Base-by-base conservation (phyloP, 2,329 filamentous ascomycete species). In the Akanthomyces uredinophilus region DNA sequence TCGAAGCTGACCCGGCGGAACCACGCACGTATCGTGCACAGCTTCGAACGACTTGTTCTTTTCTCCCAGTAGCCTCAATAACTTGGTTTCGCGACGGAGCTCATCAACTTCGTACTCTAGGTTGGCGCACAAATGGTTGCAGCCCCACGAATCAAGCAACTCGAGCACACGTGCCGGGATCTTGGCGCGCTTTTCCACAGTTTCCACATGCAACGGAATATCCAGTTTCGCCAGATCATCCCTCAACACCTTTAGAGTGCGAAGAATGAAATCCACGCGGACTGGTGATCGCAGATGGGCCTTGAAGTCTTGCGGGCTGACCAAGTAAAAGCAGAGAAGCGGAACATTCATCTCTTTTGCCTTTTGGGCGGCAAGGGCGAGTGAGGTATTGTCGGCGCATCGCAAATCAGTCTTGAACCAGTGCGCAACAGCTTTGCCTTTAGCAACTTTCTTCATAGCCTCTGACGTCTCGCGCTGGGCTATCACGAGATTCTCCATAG, bases 101-200 rank as follows among this genome's bases (percentile, higher is more conserved):
- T 96, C 93, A 70, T 97, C 93, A 0, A 96, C 91, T 72, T 96
- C 93, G 69, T 96, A 96, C 72, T 96, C 92, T 62, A 92, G 85
- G 70, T 96, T 96, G 53, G 89, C 87, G 69, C 87, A 96, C 2
- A 96, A 66, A 68, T 95, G 89, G 54, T 81, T 87, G 1, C 85
- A 88, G 0, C 84, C 84, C 92, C 91, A 96, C 64, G 85, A 77
- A 35, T 84, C 77, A 71, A 89, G 84, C 46, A 93, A 76, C 57
- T 87, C 82, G 2, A 89, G 67, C 11, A 96, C 78, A 4, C 86
- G 79, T 1, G 72, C 73, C 0, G 87, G 83, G 0, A 95, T 79
- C 1, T 80, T 74, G 65, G 81, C 87, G 39, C 92, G 80, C 68
- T 85, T 83, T 59, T 87, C 81, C 7, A 92, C 81, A 0, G 85